These are phyloP conservation scores for Epichloe gansuensis DNA, from an alignment of 2,329 filamentous ascomycete genomes.

Conservation along the genomic window DNA sequence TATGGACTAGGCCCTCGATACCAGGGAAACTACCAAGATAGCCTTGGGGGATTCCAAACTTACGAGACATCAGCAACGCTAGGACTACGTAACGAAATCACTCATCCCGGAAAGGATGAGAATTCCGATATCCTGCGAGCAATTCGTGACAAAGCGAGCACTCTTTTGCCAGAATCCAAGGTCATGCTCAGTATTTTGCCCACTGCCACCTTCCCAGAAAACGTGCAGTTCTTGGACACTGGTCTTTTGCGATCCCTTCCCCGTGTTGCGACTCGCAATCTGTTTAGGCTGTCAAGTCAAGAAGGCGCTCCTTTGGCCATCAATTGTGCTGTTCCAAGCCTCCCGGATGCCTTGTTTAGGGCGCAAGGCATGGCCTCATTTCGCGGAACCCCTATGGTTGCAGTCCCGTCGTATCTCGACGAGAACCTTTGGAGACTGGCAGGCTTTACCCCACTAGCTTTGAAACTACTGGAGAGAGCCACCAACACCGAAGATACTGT, in stretches of 20 bases:
- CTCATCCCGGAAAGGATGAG: slow-evolving; percentile 82
- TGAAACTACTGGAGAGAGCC: slow-evolving; percentile 75
- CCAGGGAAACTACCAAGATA: slow-evolving; percentile 93
- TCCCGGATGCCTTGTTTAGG: slow-evolving; percentile 78
- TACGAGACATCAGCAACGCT: slow-evolving; percentile 86
- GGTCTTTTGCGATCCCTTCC: slow-evolving; percentile 67
- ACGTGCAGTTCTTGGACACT: slow-evolving; percentile 66
- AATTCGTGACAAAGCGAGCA: slow-evolving; percentile 73
- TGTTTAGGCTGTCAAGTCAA: slow-evolving; percentile 24
- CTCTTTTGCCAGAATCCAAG: slow-evolving; percentile 66
- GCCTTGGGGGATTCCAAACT: slow-evolving; percentile 88
- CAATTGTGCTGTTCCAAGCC: slow-evolving; percentile 74
- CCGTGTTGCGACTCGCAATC: slow-evolving; percentile 53
- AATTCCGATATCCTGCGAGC: slow-evolving; percentile 83
- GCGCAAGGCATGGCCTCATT: slow-evolving; percentile 70
- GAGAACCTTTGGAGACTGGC: slow-evolving; percentile 86
- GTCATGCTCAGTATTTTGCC: slow-evolving; percentile 77
- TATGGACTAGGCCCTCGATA: slow-evolving; percentile 83
- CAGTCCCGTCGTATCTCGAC: slow-evolving; percentile 72
- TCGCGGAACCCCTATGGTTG: slow-evolving; percentile 69
- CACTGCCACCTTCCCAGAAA: slow-evolving; percentile 65
- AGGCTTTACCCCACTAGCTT: slow-evolving; percentile 74
- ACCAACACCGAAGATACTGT: slow-evolving; percentile 56
- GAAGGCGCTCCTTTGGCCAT: slow-evolving; percentile 65
- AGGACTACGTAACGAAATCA: slow-evolving; percentile 79